These are phyloP conservation scores for Carex littledalei DNA, from an alignment of 176 grass and related monocot species.

Conservation along the genomic window DNA sequence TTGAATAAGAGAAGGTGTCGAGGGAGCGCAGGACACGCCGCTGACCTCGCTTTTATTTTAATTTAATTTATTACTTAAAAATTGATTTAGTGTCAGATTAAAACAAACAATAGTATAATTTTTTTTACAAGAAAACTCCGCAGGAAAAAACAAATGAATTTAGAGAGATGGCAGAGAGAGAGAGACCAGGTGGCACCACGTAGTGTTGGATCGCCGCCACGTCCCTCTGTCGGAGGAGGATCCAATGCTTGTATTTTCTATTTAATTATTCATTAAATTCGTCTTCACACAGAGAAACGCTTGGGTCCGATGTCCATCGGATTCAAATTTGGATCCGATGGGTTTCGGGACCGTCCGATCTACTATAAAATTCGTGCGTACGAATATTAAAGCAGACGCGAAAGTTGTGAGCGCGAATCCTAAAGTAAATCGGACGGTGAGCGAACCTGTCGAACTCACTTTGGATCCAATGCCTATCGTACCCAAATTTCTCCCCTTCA, in stretches of 20 bases:
- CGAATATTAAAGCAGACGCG: too few species aligned
- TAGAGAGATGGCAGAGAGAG: not conserved
- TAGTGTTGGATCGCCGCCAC: not conserved
- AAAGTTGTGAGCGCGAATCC: too few species aligned
- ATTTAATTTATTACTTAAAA: not conserved
- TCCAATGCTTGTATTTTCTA: not conserved
- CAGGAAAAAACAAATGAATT: not conserved
- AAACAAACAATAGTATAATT: not conserved
- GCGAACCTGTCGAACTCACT: too few species aligned
- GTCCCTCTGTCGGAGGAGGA: constrained; percentile 3
- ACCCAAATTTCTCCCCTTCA: too few species aligned
- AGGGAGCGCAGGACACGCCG: constrained; percentile 8
- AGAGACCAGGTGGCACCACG: not conserved
- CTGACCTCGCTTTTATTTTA: not conserved
- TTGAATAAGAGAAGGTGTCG: constrained; percentile 7
- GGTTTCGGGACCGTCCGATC: too few species aligned
- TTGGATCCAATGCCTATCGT: too few species aligned
- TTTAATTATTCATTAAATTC: not conserved
- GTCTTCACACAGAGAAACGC: not conserved
- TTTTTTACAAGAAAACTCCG: not conserved
- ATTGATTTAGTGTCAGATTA: constrained; percentile 8
- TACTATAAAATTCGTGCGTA: too few species aligned
- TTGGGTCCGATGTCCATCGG: too few species aligned
- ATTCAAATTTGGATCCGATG: too few species aligned
- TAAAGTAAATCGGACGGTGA: too few species aligned